A percentile compares a stretch with the other conserved stretches of the same genome.
These are phyloP conservation scores for Penicillium italicum DNA, from an alignment of 2,329 filamentous ascomycete genomes.

Conservation along the genomic window DNA sequence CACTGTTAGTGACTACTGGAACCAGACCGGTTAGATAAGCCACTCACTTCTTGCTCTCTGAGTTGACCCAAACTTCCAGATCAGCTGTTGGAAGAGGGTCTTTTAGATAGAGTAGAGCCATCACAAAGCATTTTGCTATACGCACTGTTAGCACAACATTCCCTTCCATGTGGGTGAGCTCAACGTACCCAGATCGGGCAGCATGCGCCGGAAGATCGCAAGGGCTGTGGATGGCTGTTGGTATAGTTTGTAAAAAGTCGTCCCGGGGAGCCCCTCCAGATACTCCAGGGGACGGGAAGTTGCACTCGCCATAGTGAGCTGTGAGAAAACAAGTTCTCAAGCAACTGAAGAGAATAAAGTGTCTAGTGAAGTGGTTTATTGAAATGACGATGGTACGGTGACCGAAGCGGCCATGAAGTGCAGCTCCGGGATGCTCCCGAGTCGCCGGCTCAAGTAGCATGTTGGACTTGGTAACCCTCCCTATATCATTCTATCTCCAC, in stretches of 20 bases:
- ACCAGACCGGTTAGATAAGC: background rate
- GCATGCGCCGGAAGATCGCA: conserved; percentile 95
- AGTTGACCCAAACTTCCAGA: conserved; percentile 80
- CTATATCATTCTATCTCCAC: background rate
- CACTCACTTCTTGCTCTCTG: conserved; percentile 56
- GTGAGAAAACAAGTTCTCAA: conserved; percentile 21
- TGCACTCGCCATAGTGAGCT: conserved; percentile 51
- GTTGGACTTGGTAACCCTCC: background rate
- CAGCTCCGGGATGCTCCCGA: conserved; percentile 22
- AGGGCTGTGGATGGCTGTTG: conserved; percentile 92
- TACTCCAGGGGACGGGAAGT: conserved; percentile 73
- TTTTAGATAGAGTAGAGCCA: conserved; percentile 90
- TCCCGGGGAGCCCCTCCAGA: conserved; percentile 84
- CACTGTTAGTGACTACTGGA: background rate
- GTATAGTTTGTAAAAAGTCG: conserved; percentile 87
- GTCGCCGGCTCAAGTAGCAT: conserved; percentile 7
- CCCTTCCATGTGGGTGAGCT: conserved; percentile 8
- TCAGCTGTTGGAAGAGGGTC: conserved; percentile 73
- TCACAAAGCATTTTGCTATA: conserved; percentile 87
- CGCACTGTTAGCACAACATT: conserved; percentile 13
- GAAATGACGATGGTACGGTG: conserved; percentile 24
- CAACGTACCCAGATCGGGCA: conserved; percentile 75
- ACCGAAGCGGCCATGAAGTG: conserved; percentile 28
- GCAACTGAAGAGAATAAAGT: conserved; percentile 18
- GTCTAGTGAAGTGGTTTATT: conserved; percentile 12